These are phyloP conservation scores for Bipolaris cookei DNA, from an alignment of 2,329 filamentous ascomycete species.

Conservation along the genomic window DNA sequence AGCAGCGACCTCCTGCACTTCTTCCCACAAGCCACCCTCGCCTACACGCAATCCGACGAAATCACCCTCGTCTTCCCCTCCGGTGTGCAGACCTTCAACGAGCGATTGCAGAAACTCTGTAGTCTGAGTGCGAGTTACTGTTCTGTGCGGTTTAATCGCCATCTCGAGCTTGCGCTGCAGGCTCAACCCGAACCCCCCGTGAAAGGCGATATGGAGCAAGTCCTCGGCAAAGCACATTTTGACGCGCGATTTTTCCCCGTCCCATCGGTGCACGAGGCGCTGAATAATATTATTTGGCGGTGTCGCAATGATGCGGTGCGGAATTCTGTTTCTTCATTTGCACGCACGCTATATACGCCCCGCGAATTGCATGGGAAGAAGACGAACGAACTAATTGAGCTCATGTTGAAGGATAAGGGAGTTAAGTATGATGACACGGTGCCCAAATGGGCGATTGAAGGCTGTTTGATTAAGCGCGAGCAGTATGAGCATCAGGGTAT, in stretches of 20 bases:
- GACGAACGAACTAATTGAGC: constrained; percentile 28
- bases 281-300: constrained; percentile 42
- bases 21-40: constrained; percentile 38
- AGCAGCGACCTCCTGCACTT: constrained; percentile 36
- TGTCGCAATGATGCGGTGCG: constrained; percentile 41
- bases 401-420: constrained; percentile 35
- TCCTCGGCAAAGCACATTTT: constrained; percentile 36
- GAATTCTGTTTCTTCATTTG: constrained; percentile 38
- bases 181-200: constrained; percentile 29
- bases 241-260: constrained; percentile 40
- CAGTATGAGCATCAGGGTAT: constrained; percentile 38
- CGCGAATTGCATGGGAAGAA: constrained; percentile 37
- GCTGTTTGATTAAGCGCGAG: constrained; percentile 41
- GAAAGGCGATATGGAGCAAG: constrained; percentile 18
- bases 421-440: constrained; percentile 35
- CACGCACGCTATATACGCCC: constrained; percentile 34
- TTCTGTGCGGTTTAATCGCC: constrained; percentile 36
- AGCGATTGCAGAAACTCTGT: constrained; percentile 39
- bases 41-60: constrained; percentile 45
- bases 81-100: constrained; percentile 38
- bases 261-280: constrained; percentile 32
- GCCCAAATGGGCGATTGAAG: constrained; percentile 43
- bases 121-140: constrained; percentile 39
- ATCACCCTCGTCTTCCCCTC: constrained; percentile 41
- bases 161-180: constrained; percentile 24